Evolutionary conservation across 2,329 filamentous ascomycete species (phyloP), one percentile per base, ranked within the genome.

Genomic region (Zymoseptoria pseudotritici): DNA sequence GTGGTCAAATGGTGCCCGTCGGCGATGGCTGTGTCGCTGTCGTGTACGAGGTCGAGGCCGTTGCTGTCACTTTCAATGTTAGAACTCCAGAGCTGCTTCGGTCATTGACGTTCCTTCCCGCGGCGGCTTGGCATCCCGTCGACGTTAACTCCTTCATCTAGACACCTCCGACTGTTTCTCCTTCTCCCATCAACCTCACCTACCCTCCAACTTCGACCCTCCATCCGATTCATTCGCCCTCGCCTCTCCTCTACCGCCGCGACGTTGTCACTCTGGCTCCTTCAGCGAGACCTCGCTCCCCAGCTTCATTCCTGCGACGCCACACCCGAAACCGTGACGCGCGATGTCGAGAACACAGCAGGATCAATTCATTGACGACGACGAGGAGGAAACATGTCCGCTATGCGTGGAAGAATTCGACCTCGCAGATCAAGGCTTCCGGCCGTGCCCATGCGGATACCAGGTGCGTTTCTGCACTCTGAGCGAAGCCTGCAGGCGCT

Each of bases 331-430:
- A 67, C 22, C 20, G 29, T 53, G 22, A 53, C 53, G 52, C 69
- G 68, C 62, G 68, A 81, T 81, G 79, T 79, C 78, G 59, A 76
- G 78, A 66, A 73, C 75, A 65, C 73, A 75, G 65, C 77, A 79
- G 67, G 79, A 81, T 68, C 78, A 80, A 75, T 80, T 81, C 72
- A 79, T 81, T 74, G 79, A 80, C 69, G 79, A 80, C 63, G 74
- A 77, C 63, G 79, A 81, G 65, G 79, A 81, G 65, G 79, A 81
- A 71, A 76, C 74, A 70, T 99, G 94, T 76, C 94, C 94, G 68
- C 88, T 99, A 65, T 99, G 94, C 75, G 96, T 99, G 73, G 94
- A 99, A 78, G 95, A 99, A 79, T 95, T 99, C 73, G 95, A 99
- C 77, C 86, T 99, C 55, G 95, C 91, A 50, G 94, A 99, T 80